These are phyloP conservation scores for Nannochloris sp. DNA, from an alignment of 139 green algal genomes.

Conservation along the genomic window DNA sequence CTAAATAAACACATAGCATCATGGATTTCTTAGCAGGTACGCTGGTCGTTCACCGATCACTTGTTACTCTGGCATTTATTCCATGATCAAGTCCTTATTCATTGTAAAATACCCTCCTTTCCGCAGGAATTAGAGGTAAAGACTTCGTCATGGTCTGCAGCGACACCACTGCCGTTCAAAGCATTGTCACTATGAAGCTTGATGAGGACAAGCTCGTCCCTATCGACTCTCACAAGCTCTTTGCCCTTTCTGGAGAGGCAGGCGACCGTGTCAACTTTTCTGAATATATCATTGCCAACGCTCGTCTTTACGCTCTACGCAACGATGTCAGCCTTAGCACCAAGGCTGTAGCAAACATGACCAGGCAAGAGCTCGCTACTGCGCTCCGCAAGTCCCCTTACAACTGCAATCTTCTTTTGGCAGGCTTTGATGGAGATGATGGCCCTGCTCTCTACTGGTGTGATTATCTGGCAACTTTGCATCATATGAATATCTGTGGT, in stretches of 20 bases:
- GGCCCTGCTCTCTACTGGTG: constrained; percentile 92
- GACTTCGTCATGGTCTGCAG: constrained; percentile 94
- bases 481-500: constrained; percentile 94
- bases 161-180: constrained; percentile 79
- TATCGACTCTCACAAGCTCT: constrained; percentile 80
- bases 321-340: constrained; percentile 80
- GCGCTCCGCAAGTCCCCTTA: constrained; percentile 88
- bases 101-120: neutral
- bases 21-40: constrained; percentile 3
- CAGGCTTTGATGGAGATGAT: constrained; percentile 78
- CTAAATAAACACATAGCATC: neutral
- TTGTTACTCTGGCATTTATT: neutral
- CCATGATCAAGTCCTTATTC: neutral
- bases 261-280: constrained; percentile 87
- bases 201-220: constrained; percentile 79
- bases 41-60: neutral
- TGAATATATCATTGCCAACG: constrained; percentile 86
- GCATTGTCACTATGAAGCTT: constrained; percentile 95
- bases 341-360: constrained; percentile 86
- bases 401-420: constrained; percentile 90
- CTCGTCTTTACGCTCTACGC: constrained; percentile 82
- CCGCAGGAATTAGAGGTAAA: constrained; percentile 56
- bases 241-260: constrained; percentile 81
- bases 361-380: constrained; percentile 84
- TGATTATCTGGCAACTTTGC: constrained; percentile 96